Percentiles rank a stretch among this genome's conserved stretches.
phyloP scores from a whole-genome alignment of 2,329 filamentous ascomycete genomes.

The Xylaria sp. region DNA sequence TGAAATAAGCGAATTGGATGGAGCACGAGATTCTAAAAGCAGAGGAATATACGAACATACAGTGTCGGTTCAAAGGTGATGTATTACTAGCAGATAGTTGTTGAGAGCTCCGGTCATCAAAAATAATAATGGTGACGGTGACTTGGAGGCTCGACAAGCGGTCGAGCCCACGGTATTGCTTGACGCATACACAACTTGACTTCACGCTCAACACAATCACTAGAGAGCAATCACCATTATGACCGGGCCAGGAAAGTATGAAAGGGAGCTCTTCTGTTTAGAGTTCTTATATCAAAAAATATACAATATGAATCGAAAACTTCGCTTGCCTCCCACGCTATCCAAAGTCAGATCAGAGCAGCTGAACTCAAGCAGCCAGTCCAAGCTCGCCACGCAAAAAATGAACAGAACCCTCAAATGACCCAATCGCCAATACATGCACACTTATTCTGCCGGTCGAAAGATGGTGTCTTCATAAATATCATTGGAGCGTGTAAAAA shows the following conservation, averaged over 20 bases:
- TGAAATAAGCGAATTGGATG: too few relatives aligned
- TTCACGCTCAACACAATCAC: neutral
- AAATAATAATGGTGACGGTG: too few relatives aligned
- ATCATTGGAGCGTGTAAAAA: conserved; percentile 17
- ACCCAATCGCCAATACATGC: conserved; percentile 19
- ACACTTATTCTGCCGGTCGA: conserved; percentile 14
- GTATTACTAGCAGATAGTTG: too few relatives aligned
- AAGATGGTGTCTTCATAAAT: conserved; percentile 19
- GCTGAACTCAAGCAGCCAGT: neutral
- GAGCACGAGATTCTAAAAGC: too few relatives aligned
- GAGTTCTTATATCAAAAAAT: conserved; percentile 22
- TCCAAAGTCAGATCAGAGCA: neutral
- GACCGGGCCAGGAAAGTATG: neutral
- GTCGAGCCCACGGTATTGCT: too few relatives aligned
- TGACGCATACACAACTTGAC: too few relatives aligned
- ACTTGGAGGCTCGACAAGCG: too few relatives aligned
- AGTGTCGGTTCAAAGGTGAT: too few relatives aligned
- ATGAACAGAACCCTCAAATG: neutral
- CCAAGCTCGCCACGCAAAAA: neutral
- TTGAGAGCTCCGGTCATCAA: too few relatives aligned
- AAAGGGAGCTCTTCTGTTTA: conserved; percentile 17
- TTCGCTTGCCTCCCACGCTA: conserved; percentile 3
- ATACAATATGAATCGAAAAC: conserved; percentile 31
- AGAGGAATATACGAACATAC: neutral
- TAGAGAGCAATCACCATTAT: neutral